Evolutionary conservation across 2,329 filamentous ascomycete genomes (phyloP), one percentile per base, ranked within the genome.

Genomic region (Aspergillus pseudonomiae): DNA sequence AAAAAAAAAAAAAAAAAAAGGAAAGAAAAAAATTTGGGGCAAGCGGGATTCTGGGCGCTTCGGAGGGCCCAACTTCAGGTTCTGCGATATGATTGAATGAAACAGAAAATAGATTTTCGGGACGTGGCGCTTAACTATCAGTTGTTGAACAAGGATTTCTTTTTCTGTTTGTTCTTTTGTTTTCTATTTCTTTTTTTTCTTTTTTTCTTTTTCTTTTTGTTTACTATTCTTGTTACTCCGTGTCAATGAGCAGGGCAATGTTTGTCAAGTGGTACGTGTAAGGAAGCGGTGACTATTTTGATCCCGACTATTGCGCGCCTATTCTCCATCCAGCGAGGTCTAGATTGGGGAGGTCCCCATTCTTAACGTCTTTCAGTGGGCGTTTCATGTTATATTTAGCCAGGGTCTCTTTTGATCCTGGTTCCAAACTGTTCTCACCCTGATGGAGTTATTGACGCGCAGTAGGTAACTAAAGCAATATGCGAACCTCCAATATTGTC

Each of bases 301-400:
- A 52, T 21, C 48, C 48, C 28, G 48, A 52, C 48, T 32, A 52
- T 55, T 36, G 21, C 52, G 21, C 52, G 52, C 52, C 52, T 55
- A 55, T 39, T 39, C 52, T 39, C 32, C 34, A 9, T 26, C 32
- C n/a, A 36, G 24, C 32, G 34, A n/a, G 30, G 52, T 39, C 52
- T 55, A 55, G 32, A 55, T 36, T 39, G 52, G 34, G 7, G 36
- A 24, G 50, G 11, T 6, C 28, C 32, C 30, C 1, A 7, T 52
- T 16, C 12, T 21, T 3, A 54, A 54, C 50, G 50, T 54, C 50
- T 32, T 36, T 54, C 30, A 32, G 10, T 54, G 50, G 50, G 19
- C 30, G 50, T 54, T 54, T 54, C 50, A 54, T 54, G 50, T 54
- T 54, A 54, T 54, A 54, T 54, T 54, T 54, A 54, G 50, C n/a